phyloP scores from a whole-genome alignment of 768 basidiomycete genomes.

The Kwoniella heveanensis region DNA sequence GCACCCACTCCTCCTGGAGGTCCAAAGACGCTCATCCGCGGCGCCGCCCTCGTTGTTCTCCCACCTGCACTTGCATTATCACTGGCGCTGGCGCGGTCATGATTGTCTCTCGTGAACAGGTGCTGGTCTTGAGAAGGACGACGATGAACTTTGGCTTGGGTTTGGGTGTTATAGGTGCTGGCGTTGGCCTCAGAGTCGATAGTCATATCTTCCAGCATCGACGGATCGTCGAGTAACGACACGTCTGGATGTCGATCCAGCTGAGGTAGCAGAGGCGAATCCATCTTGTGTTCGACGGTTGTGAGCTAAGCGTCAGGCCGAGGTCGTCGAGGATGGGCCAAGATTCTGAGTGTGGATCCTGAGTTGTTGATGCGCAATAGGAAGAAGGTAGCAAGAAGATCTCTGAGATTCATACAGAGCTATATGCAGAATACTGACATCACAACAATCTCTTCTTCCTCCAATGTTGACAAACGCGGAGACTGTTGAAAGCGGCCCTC shows the following conservation, averaged over 20 bases:
- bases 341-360: too few species aligned
- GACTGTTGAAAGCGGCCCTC: neutral
- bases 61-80: too few species aligned
- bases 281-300: too few species aligned
- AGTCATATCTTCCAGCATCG: conserved; percentile 33
- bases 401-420: too few species aligned
- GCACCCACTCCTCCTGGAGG: neutral
- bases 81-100: neutral
- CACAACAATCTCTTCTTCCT: too few species aligned
- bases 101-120: neutral
- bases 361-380: neutral
- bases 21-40: too few species aligned
- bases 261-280: conserved; percentile 44
- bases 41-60: too few species aligned
- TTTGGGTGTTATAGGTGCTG: neutral
- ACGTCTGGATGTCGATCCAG: conserved; percentile 17
- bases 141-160: too few species aligned
- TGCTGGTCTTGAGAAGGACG: neutral
- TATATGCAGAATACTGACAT: too few species aligned
- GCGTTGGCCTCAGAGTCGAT: conserved; percentile 25
- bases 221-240: conserved; percentile 20
- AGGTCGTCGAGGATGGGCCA: too few species aligned
- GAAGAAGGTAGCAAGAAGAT: too few species aligned
- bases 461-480: neutral
- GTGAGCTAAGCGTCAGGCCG: too few species aligned